Conservation (phyloP, 345 rosid species). For the Diplotaxis tenuifolia region DNA sequence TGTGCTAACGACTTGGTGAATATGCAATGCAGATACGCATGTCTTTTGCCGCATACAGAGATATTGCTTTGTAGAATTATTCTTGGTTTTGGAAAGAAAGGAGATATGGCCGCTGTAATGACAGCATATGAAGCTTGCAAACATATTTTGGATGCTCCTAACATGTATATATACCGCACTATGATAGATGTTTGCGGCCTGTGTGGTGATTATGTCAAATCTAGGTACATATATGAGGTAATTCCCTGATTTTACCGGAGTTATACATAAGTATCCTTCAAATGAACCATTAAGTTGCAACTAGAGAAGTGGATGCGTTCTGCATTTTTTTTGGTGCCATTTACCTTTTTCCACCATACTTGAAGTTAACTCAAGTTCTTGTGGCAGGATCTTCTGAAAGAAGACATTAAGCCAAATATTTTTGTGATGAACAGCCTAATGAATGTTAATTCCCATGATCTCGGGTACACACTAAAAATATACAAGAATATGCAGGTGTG, state of each 20-base stretch:
- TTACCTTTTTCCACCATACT: slow-evolving; percentile 12
- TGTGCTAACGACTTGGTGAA: slow-evolving; percentile 27
- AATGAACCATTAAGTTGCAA: slow-evolving; percentile 6
- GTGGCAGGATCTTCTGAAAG: slow-evolving; percentile 68
- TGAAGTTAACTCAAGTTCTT: slow-evolving; percentile 23
- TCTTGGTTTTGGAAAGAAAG: slow-evolving; percentile 70
- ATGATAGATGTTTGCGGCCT: slow-evolving; percentile 78
- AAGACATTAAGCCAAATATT: slow-evolving; percentile 59
- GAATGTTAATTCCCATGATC: slow-evolving; percentile 87
- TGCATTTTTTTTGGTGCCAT: too few relatives aligned
- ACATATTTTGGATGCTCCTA: slow-evolving; percentile 51
- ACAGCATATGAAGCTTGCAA: slow-evolving; percentile 64
- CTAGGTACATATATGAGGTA: slow-evolving; percentile 87
- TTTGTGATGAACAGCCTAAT: slow-evolving; percentile 87
- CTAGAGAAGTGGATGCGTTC: too few relatives aligned
- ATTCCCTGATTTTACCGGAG: slow-evolving; percentile 18
- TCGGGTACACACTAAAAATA: slow-evolving; percentile 59
- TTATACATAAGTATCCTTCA: slow-evolving; percentile 5
- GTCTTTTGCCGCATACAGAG: slow-evolving; percentile 62
- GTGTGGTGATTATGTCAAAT: slow-evolving; percentile 67
- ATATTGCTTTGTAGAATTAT: slow-evolving; percentile 62
- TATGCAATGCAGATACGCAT: slow-evolving; percentile 60
- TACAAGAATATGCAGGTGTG: slow-evolving; percentile 75
- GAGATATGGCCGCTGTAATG: slow-evolving; percentile 72
- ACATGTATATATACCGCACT: slow-evolving; percentile 74